These are phyloP conservation scores for Sphagnum tenellum DNA, from an alignment of 225 moss, liverwort and hornwort genomes.

Conservation along the genomic window DNA sequence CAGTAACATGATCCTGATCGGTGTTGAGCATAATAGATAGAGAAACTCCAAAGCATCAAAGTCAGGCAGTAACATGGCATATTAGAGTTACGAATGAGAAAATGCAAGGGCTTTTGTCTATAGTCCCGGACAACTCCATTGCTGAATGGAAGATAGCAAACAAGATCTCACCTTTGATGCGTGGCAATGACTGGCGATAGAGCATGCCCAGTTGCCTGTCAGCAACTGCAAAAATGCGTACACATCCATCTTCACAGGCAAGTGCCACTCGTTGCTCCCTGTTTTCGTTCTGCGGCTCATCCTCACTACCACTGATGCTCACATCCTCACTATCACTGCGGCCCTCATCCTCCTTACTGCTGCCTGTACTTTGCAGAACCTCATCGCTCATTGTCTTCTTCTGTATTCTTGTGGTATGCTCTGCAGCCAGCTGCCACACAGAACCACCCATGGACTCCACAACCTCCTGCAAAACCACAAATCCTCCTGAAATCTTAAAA, in stretches of 20 bases:
- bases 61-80: too few relatives aligned
- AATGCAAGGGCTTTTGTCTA: too few relatives aligned
- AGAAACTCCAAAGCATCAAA: too few relatives aligned
- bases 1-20: too few relatives aligned
- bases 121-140: too few relatives aligned
- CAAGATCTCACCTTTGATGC: conserved; percentile 54
- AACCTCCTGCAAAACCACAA: conserved; percentile 38
- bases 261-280: conserved; percentile 73
- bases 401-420: conserved; percentile 19
- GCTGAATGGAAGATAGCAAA: too few relatives aligned
- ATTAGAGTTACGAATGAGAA: too few relatives aligned
- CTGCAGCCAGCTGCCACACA: conserved; percentile 87
- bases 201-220: conserved; percentile 47
- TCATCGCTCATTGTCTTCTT: neutral
- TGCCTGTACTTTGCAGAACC: too few relatives aligned
- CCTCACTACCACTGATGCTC: conserved; percentile 29
- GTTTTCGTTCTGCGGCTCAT: conserved; percentile 22
- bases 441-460: conserved; percentile 89
- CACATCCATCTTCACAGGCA: conserved; percentile 89
- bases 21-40: too few relatives aligned
- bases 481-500: too few relatives aligned
- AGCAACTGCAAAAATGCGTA: conserved; percentile 70
- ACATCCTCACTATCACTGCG: conserved; percentile 40
- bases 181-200: conserved; percentile 74
- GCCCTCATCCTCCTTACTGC: too few relatives aligned